Evolutionary conservation across 148 eudicot genomes (phyloP).

Genomic region (Diospyros lotus): DNA sequence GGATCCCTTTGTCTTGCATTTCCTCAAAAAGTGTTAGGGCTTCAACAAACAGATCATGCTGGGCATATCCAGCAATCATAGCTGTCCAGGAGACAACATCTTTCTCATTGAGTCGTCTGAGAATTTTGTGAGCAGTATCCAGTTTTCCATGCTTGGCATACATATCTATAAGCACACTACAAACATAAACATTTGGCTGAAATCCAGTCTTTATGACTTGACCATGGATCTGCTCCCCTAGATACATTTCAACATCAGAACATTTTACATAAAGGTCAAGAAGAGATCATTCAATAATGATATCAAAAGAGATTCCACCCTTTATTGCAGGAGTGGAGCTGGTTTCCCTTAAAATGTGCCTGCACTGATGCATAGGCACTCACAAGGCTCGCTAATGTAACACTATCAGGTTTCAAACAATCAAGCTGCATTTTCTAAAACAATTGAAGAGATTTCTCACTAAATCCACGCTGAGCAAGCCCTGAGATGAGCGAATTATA

Average conservation of each 20-base stretch:
- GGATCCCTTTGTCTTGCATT: slow-evolving; percentile 61
- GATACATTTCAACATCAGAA: slow-evolving; percentile 59
- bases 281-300: slow-evolving; percentile 85
- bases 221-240: slow-evolving; percentile 83
- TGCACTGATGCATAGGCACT: slow-evolving; percentile 72
- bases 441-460: slow-evolving; percentile 51
- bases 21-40: slow-evolving; percentile 75
- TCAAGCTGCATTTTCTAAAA: slow-evolving; percentile 69
- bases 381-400: slow-evolving; percentile 76
- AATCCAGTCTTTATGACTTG: slow-evolving; percentile 84
- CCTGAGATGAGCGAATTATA: slow-evolving; percentile 91
- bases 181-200: slow-evolving; percentile 73
- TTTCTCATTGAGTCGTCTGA: slow-evolving; percentile 51
- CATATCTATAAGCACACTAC: slow-evolving; percentile 90
- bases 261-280: slow-evolving; percentile 97
- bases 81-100: slow-evolving; percentile 95
- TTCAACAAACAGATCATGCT: slow-evolving; percentile 58
- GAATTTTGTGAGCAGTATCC: slow-evolving; percentile 60
- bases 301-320: slow-evolving; percentile 72
- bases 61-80: slow-evolving; percentile 75
- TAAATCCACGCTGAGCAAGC: slow-evolving; percentile 62
- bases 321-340: slow-evolving; percentile 79
- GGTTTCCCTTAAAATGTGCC: slow-evolving; percentile 65
- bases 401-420: slow-evolving; percentile 71
- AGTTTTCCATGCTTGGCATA: slow-evolving; percentile 76